phyloP scores from a whole-genome alignment of 75 land plant species.

The Isoetes taiwanensis region DNA sequence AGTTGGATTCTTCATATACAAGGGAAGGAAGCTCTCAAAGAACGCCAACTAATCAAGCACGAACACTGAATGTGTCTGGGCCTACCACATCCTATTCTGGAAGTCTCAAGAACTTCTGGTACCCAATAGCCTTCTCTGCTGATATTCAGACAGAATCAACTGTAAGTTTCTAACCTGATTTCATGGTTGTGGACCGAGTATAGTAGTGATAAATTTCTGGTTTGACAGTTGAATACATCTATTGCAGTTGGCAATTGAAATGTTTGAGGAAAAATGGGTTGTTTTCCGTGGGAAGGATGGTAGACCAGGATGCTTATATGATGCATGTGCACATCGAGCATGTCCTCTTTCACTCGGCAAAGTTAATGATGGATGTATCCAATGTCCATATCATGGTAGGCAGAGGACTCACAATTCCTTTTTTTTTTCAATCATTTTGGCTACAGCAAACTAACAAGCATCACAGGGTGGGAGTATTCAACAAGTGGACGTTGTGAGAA shows the following conservation, averaged over 20 bases:
- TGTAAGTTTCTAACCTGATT: constrained; percentile 25
- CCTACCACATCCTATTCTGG: constrained; percentile 61
- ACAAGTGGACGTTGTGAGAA: constrained; percentile 89
- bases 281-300: constrained; percentile 92
- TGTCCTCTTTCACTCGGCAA: constrained; percentile 93
- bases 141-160: constrained; percentile 68
- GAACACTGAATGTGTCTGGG: constrained; percentile 56
- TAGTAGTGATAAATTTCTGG: neutral
- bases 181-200: neutral
- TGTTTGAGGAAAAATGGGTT: constrained; percentile 94
- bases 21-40: constrained; percentile 15
- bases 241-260: constrained; percentile 75
- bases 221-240: neutral
- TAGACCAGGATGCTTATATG: constrained; percentile 77
- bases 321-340: constrained; percentile 93
- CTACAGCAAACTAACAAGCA: neutral
- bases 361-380: constrained; percentile 75
- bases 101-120: constrained; percentile 87
- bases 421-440: neutral
- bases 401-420: too few species aligned
- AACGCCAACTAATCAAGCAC: neutral
- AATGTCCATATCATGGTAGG: constrained; percentile 96
- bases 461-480: constrained; percentile 87
- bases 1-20: neutral
- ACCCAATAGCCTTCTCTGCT: constrained; percentile 78